Evolutionary conservation across 2,329 filamentous ascomycete genomes (phyloP).

Genomic region (Neonectria ditissima): DNA sequence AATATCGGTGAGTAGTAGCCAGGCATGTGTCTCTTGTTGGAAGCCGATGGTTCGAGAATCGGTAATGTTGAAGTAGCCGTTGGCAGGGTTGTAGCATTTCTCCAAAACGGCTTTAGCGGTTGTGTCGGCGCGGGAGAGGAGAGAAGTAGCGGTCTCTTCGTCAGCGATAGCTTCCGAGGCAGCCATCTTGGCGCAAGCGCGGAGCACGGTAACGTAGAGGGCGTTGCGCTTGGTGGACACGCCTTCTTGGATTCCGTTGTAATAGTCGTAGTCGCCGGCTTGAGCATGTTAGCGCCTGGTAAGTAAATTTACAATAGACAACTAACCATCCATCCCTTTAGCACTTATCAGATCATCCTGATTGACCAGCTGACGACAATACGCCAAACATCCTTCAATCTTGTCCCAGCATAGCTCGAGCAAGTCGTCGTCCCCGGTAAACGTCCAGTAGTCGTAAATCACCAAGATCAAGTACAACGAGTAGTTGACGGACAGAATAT

Average conservation of each 20-base stretch:
- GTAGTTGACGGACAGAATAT: constrained; percentile 9
- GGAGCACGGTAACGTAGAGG: not conserved
- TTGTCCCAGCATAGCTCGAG: constrained; percentile 4
- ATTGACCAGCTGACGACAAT: not conserved
- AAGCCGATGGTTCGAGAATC: constrained; percentile 2
- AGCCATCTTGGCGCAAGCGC: not conserved
- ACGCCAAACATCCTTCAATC: not conserved
- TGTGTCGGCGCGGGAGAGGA: not conserved
- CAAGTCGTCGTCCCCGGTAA: constrained; percentile 9
- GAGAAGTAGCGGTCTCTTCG: not conserved
- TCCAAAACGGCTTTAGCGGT: not conserved
- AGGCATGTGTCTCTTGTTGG: constrained; percentile 9
- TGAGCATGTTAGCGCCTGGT: not conserved
- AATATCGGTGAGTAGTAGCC: constrained; percentile 1
- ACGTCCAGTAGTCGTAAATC: constrained; percentile 13
- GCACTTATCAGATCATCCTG: not conserved
- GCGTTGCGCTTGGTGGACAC: constrained; percentile 9
- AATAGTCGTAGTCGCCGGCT: not conserved
- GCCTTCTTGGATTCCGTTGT: not conserved
- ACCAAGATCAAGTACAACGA: constrained; percentile 7
- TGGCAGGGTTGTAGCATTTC: constrained; percentile 7
- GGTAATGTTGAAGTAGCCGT: constrained; percentile 17
- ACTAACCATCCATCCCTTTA: not conserved
- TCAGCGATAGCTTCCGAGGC: not conserved
- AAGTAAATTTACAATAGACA: not conserved